phyloP scores from a whole-genome alignment of 148 eudicot genomes.

The Rhododendron kiyosumense region DNA sequence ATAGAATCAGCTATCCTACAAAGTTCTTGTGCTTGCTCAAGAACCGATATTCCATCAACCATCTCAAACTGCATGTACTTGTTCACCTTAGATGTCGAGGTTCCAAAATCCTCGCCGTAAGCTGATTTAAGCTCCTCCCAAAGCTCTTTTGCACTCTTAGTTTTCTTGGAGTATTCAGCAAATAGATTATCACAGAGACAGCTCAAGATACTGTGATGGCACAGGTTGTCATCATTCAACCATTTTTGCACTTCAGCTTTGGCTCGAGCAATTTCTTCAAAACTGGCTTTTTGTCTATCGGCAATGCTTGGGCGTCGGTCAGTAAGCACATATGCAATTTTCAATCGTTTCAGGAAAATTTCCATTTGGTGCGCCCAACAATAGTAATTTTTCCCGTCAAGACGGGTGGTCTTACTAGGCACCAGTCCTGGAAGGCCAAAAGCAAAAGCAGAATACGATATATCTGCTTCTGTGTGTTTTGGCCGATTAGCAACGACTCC shows the following conservation, averaged over 20 bases:
- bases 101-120: constrained; percentile 57
- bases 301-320: constrained; percentile 47
- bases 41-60: constrained; percentile 54
- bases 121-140: constrained; percentile 64
- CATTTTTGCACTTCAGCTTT: constrained; percentile 46
- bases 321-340: constrained; percentile 55
- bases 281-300: constrained; percentile 17
- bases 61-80: constrained; percentile 74
- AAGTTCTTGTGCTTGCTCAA: constrained; percentile 64
- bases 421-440: constrained; percentile 26
- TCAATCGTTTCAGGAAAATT: constrained; percentile 45
- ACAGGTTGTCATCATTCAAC: constrained; percentile 60
- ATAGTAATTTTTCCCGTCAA: constrained; percentile 65
- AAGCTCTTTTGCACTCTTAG: constrained; percentile 52
- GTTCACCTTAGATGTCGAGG: constrained; percentile 55
- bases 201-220: constrained; percentile 59
- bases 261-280: constrained; percentile 25
- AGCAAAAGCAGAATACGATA: constrained; percentile 1
- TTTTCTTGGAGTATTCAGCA: constrained; percentile 35
- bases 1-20: constrained; percentile 53
- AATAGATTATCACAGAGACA: constrained; percentile 67
- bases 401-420: constrained; percentile 50
- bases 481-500: background rate
- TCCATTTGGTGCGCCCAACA: constrained; percentile 61
- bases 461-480: constrained; percentile 15